Conservation (phyloP, 306 rosid species). For the Dalbergia oliveri region DNA sequence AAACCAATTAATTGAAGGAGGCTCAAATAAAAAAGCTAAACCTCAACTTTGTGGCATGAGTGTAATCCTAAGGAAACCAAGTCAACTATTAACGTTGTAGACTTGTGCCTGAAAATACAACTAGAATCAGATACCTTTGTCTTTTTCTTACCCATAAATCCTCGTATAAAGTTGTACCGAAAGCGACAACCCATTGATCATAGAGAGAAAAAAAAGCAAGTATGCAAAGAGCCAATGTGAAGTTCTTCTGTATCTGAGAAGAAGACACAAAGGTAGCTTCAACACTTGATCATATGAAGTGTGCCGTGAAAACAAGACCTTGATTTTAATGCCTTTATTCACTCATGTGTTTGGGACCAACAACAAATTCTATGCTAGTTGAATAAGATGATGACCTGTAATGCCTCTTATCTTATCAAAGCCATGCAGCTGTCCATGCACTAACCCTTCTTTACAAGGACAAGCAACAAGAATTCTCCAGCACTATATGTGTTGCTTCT, state of each 20-base stretch:
- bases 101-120: conserved; percentile 12
- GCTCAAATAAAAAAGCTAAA: no score
- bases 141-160: conserved; percentile 49
- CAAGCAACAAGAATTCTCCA: conserved; percentile 30
- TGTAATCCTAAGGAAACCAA: neutral
- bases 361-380: conserved; percentile 43
- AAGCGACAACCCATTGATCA: conserved; percentile 42
- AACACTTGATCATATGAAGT: conserved; percentile 17
- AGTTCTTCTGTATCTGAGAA: conserved; percentile 35
- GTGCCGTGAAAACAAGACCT: conserved; percentile 37
- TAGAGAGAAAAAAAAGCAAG: conserved; percentile 28
- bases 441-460: conserved; percentile 39
- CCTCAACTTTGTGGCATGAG: no score
- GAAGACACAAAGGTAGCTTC: conserved; percentile 24
- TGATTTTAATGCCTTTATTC: conserved; percentile 28
- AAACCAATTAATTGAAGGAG: no score
- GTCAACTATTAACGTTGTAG: neutral
- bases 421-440: conserved; percentile 44
- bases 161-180: conserved; percentile 30
- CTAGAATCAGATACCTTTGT: conserved; percentile 48
- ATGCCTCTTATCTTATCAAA: conserved; percentile 35
- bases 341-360: conserved; percentile 50
- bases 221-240: conserved; percentile 26
- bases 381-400: conserved; percentile 6
- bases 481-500: conserved; percentile 29